Conservation (phyloP, 805 yeast species). For the Debaryomyces maramus region DNA sequence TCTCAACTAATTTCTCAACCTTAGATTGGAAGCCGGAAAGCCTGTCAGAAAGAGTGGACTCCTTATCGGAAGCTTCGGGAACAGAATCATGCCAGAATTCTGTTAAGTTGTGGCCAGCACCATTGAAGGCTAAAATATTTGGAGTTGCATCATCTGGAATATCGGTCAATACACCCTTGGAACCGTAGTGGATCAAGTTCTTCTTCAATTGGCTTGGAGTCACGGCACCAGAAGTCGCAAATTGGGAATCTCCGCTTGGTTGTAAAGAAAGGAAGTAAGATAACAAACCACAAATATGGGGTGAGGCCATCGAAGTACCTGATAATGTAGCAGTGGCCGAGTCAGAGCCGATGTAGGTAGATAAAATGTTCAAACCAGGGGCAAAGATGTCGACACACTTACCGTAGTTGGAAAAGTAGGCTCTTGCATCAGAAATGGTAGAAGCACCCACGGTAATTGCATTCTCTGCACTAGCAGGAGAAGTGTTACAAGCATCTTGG, state of each 20-base stretch:
- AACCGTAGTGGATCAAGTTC: slow-evolving; percentile 67
- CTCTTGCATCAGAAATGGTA: slow-evolving; percentile 83
- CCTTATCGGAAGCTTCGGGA: not conserved
- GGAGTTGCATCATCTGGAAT: slow-evolving; percentile 70
- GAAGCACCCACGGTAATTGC: slow-evolving; percentile 96
- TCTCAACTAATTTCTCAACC: slow-evolving; percentile 22
- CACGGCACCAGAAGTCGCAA: slow-evolving; percentile 53
- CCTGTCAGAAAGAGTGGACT: not conserved
- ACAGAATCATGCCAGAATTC: slow-evolving; percentile 56
- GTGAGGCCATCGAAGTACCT: slow-evolving; percentile 99
- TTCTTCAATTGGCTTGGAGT: slow-evolving; percentile 77
- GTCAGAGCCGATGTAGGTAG: slow-evolving; percentile 78
- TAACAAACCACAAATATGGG: slow-evolving; percentile 90
- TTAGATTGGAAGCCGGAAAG: slow-evolving; percentile 12
- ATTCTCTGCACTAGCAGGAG: slow-evolving; percentile 84
- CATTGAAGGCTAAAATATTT: slow-evolving; percentile 74
- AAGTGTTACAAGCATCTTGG: slow-evolving; percentile 87
- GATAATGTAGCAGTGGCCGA: slow-evolving; percentile 79
- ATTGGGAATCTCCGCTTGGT: slow-evolving; percentile 70
- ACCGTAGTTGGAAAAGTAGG: slow-evolving; percentile 94
- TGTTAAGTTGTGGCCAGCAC: slow-evolving; percentile 72
- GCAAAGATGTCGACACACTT: slow-evolving; percentile 95
- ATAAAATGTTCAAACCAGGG: slow-evolving; percentile 87
- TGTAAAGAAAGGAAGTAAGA: slow-evolving; percentile 86
- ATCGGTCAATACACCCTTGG: slow-evolving; percentile 58